These are phyloP conservation scores for Bathelium albidoporum DNA, from an alignment of 495 filamentous ascomycete species.

Conservation along the genomic window DNA sequence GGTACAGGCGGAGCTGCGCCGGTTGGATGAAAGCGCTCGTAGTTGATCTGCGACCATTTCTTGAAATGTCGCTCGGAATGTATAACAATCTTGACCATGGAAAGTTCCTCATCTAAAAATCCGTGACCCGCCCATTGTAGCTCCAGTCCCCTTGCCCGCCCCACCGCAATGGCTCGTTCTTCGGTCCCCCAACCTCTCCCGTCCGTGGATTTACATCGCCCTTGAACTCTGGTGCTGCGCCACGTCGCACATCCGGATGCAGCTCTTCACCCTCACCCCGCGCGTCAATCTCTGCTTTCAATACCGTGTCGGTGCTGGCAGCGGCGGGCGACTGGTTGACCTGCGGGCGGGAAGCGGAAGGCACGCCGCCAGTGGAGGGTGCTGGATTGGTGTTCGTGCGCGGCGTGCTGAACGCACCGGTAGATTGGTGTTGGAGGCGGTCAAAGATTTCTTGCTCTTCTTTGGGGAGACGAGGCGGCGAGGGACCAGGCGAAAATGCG, in stretches of 20 bases:
- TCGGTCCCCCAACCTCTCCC: slow-evolving; percentile 92
- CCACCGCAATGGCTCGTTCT: slow-evolving; percentile 94
- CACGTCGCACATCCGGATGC: slow-evolving; percentile 59
- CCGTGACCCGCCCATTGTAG: slow-evolving; percentile 89
- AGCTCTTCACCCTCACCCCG: slow-evolving; percentile 49
- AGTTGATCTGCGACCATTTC: not conserved
- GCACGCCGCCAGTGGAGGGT: slow-evolving; percentile 22
- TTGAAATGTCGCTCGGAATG: not conserved
- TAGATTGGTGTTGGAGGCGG: slow-evolving; percentile 62
- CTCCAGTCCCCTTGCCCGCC: slow-evolving; percentile 78
- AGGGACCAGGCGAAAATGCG: slow-evolving; percentile 41
- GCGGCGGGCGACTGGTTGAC: slow-evolving; percentile 32
- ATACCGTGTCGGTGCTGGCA: slow-evolving; percentile 12
- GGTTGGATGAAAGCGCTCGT: slow-evolving; percentile 15
- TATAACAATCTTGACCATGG: not conserved
- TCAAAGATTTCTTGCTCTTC: slow-evolving; percentile 92
- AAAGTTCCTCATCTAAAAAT: slow-evolving; percentile 50
- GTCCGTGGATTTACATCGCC: slow-evolving; percentile 89
- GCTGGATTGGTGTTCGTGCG: slow-evolving; percentile 1
- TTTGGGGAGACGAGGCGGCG: slow-evolving; percentile 75
- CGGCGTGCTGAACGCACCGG: slow-evolving; percentile 64
- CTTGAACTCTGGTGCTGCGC: slow-evolving; percentile 84
- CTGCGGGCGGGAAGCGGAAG: slow-evolving; percentile 14
- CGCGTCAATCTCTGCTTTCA: slow-evolving; percentile 34
- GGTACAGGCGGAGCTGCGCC: slow-evolving; percentile 24